A percentile compares a stretch with the other conserved stretches of the same genome.
phyloP scores from a whole-genome alignment of 306 rosid genomes.

The Hylodesmum podocarpum region DNA sequence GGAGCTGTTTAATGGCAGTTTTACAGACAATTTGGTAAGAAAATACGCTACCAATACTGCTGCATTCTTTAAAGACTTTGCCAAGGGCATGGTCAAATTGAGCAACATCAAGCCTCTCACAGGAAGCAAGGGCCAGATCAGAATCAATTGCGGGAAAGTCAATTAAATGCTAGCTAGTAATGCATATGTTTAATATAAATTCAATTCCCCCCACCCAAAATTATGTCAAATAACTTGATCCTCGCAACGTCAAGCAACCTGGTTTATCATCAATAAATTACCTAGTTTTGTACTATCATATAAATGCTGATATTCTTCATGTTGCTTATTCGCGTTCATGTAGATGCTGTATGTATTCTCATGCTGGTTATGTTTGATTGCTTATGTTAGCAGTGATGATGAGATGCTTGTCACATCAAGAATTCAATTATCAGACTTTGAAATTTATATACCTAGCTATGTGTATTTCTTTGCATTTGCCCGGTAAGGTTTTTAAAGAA shows the following conservation, averaged over 20 bases:
- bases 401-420: no score
- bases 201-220: neutral
- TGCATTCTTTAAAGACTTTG: slow-evolving; percentile 45
- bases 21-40: slow-evolving; percentile 41
- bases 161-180: slow-evolving; percentile 20
- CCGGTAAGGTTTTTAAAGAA: neutral
- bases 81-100: slow-evolving; percentile 52
- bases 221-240: neutral
- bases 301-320: no score
- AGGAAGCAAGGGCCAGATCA: slow-evolving; percentile 53
- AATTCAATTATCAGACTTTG: no score
- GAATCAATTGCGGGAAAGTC: slow-evolving; percentile 54
- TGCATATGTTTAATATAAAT: neutral
- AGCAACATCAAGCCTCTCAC: slow-evolving; percentile 54
- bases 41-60: slow-evolving; percentile 32
- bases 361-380: no score
- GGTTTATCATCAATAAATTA: slow-evolving; percentile 4
- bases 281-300: neutral
- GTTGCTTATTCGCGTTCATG: no score
- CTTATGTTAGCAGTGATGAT: no score
- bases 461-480: neutral
- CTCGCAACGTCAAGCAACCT: neutral
- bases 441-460: neutral
- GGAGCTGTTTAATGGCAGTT: slow-evolving; percentile 45
- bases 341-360: no score